phyloP scores from a whole-genome alignment of 495 filamentous ascomycete species.

The Paragyromitra xinjiangensis region DNA sequence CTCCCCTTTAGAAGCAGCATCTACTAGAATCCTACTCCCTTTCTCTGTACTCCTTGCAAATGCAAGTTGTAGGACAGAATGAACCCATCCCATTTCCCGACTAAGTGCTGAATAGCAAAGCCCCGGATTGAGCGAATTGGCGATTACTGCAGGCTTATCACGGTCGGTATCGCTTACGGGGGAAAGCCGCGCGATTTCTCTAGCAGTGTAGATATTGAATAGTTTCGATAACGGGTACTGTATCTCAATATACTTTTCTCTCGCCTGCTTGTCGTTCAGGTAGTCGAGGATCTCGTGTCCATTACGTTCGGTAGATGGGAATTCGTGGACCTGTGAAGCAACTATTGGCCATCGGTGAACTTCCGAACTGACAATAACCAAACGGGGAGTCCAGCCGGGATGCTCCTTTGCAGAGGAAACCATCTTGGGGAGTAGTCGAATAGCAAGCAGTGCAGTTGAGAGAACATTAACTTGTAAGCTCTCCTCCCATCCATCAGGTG shows the following conservation, averaged over 20 bases:
- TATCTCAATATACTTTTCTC: conserved; percentile 16
- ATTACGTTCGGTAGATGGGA: neutral
- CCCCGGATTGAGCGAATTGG: conserved; percentile 67
- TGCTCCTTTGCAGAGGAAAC: conserved; percentile 48
- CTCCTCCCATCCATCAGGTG: conserved; percentile 65
- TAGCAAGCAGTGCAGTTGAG: conserved; percentile 66
- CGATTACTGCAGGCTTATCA: conserved; percentile 59
- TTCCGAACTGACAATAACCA: conserved; percentile 61
- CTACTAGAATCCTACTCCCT: conserved; percentile 60
- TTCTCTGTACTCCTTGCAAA: conserved; percentile 63
- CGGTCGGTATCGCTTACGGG: conserved; percentile 20
- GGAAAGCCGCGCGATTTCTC: conserved; percentile 61
- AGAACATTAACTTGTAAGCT: conserved; percentile 69
- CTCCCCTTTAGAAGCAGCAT: conserved; percentile 56
- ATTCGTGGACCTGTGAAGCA: neutral
- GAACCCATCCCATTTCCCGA: conserved; percentile 56
- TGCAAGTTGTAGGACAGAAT: neutral
- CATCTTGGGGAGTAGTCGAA: conserved; percentile 66
- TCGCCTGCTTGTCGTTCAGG: neutral
- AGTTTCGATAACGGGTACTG: conserved; percentile 66
- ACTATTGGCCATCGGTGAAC: conserved; percentile 53
- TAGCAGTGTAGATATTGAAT: conserved; percentile 62
- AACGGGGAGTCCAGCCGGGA: conserved; percentile 45
- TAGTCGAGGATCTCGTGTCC: neutral
- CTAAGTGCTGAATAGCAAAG: conserved; percentile 62